Evolutionary conservation across 2,329 filamentous ascomycete species (phyloP).

Genomic region (Coniochaeta sp.): DNA sequence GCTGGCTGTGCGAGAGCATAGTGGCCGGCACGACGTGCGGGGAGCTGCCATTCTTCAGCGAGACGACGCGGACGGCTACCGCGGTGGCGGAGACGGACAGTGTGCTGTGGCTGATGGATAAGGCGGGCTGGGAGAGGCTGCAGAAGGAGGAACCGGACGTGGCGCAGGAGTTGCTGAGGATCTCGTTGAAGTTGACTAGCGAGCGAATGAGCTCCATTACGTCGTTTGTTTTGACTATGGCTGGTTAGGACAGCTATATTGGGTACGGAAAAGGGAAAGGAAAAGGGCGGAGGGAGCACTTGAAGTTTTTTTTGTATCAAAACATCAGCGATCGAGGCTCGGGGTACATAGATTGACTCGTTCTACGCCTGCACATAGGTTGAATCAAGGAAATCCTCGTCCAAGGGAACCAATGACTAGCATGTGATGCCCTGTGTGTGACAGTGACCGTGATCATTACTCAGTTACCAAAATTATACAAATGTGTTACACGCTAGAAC

Average conservation of each 20-base stretch:
- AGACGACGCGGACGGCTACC: constrained; percentile 80
- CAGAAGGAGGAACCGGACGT: constrained; percentile 69
- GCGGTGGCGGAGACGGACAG: constrained; percentile 77
- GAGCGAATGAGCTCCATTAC: constrained; percentile 78
- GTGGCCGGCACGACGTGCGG: constrained; percentile 92
- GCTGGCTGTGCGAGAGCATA: constrained; percentile 82
- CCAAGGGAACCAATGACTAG: too few relatives aligned
- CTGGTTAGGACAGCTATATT: constrained; percentile 23
- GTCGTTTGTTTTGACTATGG: constrained; percentile 44
- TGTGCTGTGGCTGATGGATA: constrained; percentile 74
- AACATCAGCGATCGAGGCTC: background rate
- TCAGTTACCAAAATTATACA: constrained; percentile 1
- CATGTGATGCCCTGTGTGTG: too few relatives aligned
- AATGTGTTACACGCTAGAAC: constrained; percentile 3
- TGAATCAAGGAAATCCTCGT: background rate
- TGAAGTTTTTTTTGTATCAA: background rate
- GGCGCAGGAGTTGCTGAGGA: constrained; percentile 73
- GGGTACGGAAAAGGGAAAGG: background rate
- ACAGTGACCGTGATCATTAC: background rate
- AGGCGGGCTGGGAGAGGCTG: constrained; percentile 63
- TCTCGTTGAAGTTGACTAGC: constrained; percentile 88
- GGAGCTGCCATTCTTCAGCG: constrained; percentile 91
- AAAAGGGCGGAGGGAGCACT: background rate
- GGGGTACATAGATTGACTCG: background rate
- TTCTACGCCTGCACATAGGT: background rate